Percentiles rank a stretch among this genome's conserved stretches.
Conservation (phyloP, 257 asterid species). For the Solanum paucissectum region DNA sequence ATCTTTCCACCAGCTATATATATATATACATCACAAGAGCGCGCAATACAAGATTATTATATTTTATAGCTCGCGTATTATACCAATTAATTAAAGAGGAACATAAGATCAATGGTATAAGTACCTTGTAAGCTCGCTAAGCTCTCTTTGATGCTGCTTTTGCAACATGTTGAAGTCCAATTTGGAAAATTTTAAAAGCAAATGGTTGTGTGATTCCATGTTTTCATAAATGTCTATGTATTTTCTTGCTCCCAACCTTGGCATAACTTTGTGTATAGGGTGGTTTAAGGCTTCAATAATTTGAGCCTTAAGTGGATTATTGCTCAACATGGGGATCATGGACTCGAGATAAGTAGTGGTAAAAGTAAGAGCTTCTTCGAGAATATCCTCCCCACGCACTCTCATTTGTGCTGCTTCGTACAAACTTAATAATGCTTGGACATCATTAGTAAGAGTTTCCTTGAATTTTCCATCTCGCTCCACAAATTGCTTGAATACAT, state of each 20-base stretch:
- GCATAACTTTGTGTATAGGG: constrained; percentile 10
- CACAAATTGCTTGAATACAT: not conserved
- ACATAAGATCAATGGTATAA: not conserved
- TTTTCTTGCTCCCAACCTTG: constrained; percentile 8
- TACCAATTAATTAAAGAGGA: not conserved
- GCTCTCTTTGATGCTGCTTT: constrained; percentile 9
- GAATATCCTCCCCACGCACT: not conserved
- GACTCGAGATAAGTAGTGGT: not conserved
- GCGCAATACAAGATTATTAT: not conserved
- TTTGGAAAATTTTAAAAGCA: constrained; percentile 10
- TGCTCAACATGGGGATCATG: not conserved
- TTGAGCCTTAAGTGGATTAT: not conserved
- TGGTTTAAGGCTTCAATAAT: constrained; percentile 3
- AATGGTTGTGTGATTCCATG: not conserved
- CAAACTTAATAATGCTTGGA: not conserved
- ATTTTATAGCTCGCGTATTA: not conserved
- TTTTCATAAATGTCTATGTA: constrained; percentile 12
- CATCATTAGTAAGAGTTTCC: not conserved
- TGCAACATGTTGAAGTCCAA: constrained; percentile 19
- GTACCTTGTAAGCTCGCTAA: not conserved
- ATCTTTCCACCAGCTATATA: constrained; percentile 28
- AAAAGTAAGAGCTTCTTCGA: not conserved
- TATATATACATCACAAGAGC: not conserved
- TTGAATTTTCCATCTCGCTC: not conserved
- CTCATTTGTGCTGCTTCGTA: not conserved